Conservation (phyloP, 176 grass and related monocot genomes). For the Oryza australiensis region DNA sequence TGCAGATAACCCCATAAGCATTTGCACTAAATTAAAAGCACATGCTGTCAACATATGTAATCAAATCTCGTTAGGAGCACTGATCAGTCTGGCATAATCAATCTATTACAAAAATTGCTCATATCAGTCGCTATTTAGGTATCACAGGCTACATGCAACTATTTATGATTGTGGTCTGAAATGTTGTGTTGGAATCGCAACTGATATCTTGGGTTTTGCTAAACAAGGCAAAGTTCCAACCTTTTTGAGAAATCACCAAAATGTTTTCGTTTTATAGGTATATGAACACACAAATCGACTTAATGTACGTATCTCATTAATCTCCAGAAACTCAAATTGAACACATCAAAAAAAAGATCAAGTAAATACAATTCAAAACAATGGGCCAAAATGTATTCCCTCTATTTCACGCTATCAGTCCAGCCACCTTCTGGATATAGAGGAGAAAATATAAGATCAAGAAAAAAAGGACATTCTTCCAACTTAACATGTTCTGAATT, state of each 20-base stretch:
- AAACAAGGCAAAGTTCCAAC: neutral
- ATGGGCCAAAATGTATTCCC: neutral
- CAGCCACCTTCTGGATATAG: neutral
- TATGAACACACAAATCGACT: neutral
- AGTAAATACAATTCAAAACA: conserved; percentile 9
- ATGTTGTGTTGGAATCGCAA: neutral
- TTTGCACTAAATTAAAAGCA: neutral
- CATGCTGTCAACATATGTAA: neutral
- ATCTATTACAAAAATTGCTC: too few relatives aligned
- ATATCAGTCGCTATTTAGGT: neutral
- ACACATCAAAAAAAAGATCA: neutral
- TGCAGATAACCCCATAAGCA: neutral
- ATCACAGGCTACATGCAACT: neutral
- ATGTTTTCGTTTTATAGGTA: neutral
- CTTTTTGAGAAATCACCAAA: neutral
- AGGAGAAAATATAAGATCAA: neutral
- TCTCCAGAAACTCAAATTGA: neutral
- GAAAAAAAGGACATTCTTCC: neutral
- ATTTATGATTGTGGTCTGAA: neutral
- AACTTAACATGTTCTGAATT: neutral
- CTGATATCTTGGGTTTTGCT: neutral
- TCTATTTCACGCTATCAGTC: neutral
- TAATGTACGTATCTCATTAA: neutral
- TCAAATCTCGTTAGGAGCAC: neutral
- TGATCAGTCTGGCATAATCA: neutral